Evolutionary conservation across 2,329 filamentous ascomycete genomes (phyloP), one percentile per base, ranked within the genome.

Genomic region (Penicillium sp.): DNA sequence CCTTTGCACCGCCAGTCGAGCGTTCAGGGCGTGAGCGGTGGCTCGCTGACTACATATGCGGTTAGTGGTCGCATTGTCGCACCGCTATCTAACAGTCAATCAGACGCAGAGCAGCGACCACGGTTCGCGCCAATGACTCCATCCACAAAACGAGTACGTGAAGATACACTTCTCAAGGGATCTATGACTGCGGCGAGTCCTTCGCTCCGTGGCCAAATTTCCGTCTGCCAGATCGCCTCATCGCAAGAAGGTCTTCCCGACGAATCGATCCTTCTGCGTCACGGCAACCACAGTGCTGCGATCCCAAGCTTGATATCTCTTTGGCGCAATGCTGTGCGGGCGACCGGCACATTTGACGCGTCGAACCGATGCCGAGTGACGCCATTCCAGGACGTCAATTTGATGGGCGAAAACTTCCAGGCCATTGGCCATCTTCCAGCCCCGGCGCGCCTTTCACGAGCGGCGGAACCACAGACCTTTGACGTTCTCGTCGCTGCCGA

Each of bases 51-150:
- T 8, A 58, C 64, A 5, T 78, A 77, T 53, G 71, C 75, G 15
- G 66, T 78, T 37, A 69, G 67, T 43, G 75, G 75, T 20, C 68
- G 70, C 36, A 67, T 78, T 43, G 53, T 70, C 23, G 64, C 60
- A 20, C 60, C 65, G 3, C 53, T 67, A 33, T 55, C 63, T 18
- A 66, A 66, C 17, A 52, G 53, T 20, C 60, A 62, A 18, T 58
- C 68, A 12, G 54, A 61, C 6, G 49, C 58, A 17, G 68, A 71
- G 49, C 70, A 67, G 29, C 66, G 67, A 44, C 58, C 68, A 12
- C 71, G 63, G 39, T 74, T 79, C 51, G 75, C 73, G 1, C 76
- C 75, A 0, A 73, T 78, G 70, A 79, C 77, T 4, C 77, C 77
- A 7, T 74, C 75, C n/a, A 78, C 77, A 7, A 73, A 75, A 43